Base-by-base conservation (phyloP, 2,329 filamentous ascomycete species). In the Colletotrichum kahawae region DNA sequence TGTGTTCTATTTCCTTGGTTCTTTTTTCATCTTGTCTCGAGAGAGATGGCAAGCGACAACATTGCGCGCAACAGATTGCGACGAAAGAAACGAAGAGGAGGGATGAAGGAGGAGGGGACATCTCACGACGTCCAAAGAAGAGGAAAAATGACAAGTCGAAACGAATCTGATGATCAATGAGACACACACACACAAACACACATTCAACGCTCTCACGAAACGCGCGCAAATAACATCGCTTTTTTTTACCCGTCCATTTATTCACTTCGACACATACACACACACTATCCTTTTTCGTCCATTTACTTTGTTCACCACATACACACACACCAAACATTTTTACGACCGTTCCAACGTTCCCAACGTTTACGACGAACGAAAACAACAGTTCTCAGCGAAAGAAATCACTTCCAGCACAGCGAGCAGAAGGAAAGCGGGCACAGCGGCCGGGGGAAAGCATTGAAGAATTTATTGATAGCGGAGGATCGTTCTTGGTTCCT, bases 111-210 rank as follows among this genome's bases (percentile, higher is more conserved):
- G 51, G 27, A 21, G 21, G 27, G 29, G 38, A 60, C 67, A 68
- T 74, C 71, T 74, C 71, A 59, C 71, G 60, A 74, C 51, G 71
- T 65, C 59, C 71, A 75, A 75, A 69, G 72, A 57, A 63, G 72
- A 57, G 63, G 64, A 72, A 31, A 69, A 36, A 48, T 24, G 67
- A 71, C 12, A 60, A 65, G 69, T 67, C 56, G 68, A 75, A 68
- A 75, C 69, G 72, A 75, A 72, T 31, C 72, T 75, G 60, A 75
- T 67, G 72, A 74, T 51, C 43, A 54, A 60, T 60, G 57, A 51
- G 67, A 62, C 38, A 70, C 27, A 63, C 33, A 24, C 24, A 69
- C 0, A 48, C 3, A 34, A n/a, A n/a, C 54, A 70, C 62, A 54
- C 56, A 63, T 72, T 31, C 59, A 24, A 59, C 43, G 51, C 21